Percentiles rank a stretch among this genome's conserved stretches.
Evolutionary conservation across 2,329 filamentous ascomycete genomes (phyloP).

Genomic region (Fusarium tjaetaba): DNA sequence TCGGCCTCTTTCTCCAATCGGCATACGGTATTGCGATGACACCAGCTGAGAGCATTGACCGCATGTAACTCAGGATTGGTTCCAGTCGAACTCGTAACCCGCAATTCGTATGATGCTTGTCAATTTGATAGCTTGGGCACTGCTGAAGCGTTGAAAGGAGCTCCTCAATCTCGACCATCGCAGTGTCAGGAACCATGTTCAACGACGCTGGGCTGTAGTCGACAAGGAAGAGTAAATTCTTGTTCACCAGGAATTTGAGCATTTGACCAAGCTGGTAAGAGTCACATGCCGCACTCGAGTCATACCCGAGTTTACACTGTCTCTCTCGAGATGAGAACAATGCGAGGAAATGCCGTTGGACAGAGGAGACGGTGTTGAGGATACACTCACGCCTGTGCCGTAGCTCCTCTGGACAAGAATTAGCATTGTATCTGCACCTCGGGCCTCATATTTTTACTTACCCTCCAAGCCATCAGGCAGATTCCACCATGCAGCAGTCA

Average conservation of each 20-base stretch:
- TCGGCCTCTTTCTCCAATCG: constrained; percentile 58
- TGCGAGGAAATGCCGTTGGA: constrained; percentile 73
- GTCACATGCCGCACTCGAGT: constrained; percentile 77
- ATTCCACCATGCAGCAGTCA: constrained; percentile 74
- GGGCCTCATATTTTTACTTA: constrained; percentile 47
- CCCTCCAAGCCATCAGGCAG: constrained; percentile 75
- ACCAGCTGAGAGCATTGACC: constrained; percentile 62
- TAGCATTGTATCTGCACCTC: background rate
- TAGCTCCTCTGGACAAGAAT: constrained; percentile 65
- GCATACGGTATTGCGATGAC: constrained; percentile 55
- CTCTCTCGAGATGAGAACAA: constrained; percentile 73
- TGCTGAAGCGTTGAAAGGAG: constrained; percentile 71
- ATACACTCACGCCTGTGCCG: constrained; percentile 72
- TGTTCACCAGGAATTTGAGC: constrained; percentile 73
- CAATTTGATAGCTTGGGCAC: constrained; percentile 77
- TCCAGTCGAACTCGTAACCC: constrained; percentile 73
- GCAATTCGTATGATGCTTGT: constrained; percentile 78
- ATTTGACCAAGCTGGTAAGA: constrained; percentile 83
- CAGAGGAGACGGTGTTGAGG: constrained; percentile 74
- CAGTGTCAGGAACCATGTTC: constrained; percentile 57
- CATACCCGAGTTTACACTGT: constrained; percentile 80
- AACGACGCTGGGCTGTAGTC: constrained; percentile 63
- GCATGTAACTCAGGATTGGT: constrained; percentile 72
- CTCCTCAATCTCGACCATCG: constrained; percentile 69
- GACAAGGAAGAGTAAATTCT: constrained; percentile 68